Percentiles rank a stretch among this genome's conserved stretches.
Evolutionary conservation across 129 eudicot species (phyloP).

Genomic region (Arctium minus): DNA sequence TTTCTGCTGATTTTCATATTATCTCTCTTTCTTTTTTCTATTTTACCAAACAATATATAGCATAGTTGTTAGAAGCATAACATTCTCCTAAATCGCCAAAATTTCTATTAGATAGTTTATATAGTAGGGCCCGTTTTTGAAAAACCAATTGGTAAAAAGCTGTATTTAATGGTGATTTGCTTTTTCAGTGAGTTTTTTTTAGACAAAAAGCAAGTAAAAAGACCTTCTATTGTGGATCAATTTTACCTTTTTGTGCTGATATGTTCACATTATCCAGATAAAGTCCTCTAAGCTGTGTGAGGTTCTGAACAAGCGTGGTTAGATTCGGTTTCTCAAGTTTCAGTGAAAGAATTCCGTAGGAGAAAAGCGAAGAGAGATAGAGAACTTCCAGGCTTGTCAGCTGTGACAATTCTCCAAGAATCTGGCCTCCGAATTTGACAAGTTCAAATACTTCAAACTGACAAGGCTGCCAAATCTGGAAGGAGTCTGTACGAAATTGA

Average conservation of each 20-base stretch:
- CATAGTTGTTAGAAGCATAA: no score
- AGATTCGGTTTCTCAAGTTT: slow-evolving; percentile 40
- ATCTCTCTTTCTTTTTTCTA: no score
- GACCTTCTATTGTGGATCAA: no score
- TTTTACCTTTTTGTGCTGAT: slow-evolving; percentile 22
- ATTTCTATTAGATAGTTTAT: no score
- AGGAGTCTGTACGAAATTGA: slow-evolving; percentile 12
- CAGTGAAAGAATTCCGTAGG: background rate
- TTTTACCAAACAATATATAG: no score
- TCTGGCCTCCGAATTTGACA: slow-evolving; percentile 29
- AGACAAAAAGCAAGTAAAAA: no score
- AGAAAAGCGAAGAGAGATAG: slow-evolving; percentile 39
- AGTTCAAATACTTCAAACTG: slow-evolving; percentile 18
- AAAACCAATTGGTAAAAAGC: no score
- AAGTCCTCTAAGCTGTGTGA: slow-evolving; percentile 35
- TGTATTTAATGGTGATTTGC: no score
- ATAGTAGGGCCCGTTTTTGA: no score
- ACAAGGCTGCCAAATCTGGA: slow-evolving; percentile 16
- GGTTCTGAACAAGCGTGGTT: slow-evolving; percentile 24
- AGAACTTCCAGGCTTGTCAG: slow-evolving; percentile 39
- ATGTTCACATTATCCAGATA: slow-evolving; percentile 47
- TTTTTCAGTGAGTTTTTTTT: no score
- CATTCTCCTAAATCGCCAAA: no score
- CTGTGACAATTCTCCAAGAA: slow-evolving; percentile 36
- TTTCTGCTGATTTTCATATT: no score